Evolutionary conservation across 2,329 filamentous ascomycete species (phyloP).

Genomic region (Ophiocordyceps robertsii): DNA sequence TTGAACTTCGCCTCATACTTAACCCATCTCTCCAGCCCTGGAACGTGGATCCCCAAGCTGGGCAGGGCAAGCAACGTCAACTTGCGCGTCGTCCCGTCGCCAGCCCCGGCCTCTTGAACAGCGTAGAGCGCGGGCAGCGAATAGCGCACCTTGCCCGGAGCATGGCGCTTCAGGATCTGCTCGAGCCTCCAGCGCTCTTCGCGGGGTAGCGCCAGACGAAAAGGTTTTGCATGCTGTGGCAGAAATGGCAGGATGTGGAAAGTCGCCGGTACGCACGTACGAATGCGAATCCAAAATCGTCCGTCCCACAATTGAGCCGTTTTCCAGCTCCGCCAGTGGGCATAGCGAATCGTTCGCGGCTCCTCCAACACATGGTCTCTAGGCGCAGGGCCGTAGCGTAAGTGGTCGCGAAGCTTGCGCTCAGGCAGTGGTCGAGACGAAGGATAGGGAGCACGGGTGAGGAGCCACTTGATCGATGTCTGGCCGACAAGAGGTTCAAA

Average conservation of each 20-base stretch:
- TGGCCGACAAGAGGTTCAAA: conserved; percentile 19
- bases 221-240: conserved; percentile 28
- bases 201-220: conserved; percentile 28
- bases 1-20: conserved; percentile 36
- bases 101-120: conserved; percentile 14
- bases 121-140: conserved; percentile 42
- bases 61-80: conserved; percentile 37
- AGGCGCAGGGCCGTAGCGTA: conserved; percentile 3
- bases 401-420: conserved; percentile 10
- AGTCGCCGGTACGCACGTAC: conserved; percentile 25
- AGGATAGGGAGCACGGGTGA: conserved; percentile 32
- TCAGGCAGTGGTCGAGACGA: conserved; percentile 20
- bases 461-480: conserved; percentile 23
- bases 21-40: conserved; percentile 33
- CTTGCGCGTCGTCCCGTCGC: conserved; percentile 6
- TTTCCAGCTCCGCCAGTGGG: conserved; percentile 17
- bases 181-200: conserved; percentile 21
- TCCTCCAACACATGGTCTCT: conserved; percentile 1
- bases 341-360: conserved; percentile 2
- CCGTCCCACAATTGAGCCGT: conserved; percentile 38
- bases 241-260: conserved; percentile 33
- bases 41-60: conserved; percentile 33
- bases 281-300: conserved; percentile 45
- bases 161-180: conserved; percentile 30
- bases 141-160: conserved; percentile 41